phyloP scores from a whole-genome alignment of 83 land plant genomes.

The Thuja plicata region DNA sequence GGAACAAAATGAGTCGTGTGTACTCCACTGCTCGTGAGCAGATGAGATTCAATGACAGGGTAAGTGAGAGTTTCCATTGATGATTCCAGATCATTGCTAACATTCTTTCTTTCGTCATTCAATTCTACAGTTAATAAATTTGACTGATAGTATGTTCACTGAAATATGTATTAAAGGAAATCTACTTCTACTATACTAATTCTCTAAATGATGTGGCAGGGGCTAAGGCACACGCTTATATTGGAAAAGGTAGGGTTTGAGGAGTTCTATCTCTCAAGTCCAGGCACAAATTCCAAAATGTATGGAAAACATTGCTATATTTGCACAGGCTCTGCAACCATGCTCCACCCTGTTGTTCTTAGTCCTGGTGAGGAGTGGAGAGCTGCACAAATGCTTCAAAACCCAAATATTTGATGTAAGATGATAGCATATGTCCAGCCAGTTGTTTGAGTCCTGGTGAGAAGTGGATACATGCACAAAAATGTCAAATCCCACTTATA shows the following conservation, averaged over 20 bases:
- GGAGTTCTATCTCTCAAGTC: constrained; percentile 56
- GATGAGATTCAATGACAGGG: constrained; percentile 59
- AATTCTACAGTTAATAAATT: not conserved
- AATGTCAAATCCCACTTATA: constrained; percentile 10
- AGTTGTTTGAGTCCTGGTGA: constrained; percentile 30
- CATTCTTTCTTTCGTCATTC: not conserved
- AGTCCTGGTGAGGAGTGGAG: constrained; percentile 36
- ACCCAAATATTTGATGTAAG: not conserved
- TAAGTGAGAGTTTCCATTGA: constrained; percentile 13
- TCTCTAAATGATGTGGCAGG: constrained; percentile 36
- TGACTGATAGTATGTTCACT: not conserved
- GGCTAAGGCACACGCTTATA: constrained; percentile 50
- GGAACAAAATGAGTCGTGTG: constrained; percentile 41
- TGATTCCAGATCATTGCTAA: not conserved
- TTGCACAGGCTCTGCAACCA: constrained; percentile 45
- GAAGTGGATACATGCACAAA: constrained; percentile 34
- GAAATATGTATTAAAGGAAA: too few species aligned
- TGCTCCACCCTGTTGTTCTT: constrained; percentile 35
- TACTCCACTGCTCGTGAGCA: constrained; percentile 42
- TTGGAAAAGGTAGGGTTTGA: constrained; percentile 47
- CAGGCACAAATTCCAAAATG: constrained; percentile 42
- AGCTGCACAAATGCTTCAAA: constrained; percentile 31
- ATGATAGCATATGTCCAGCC: constrained; percentile 16
- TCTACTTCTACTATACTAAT: not conserved
- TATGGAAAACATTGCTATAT: constrained; percentile 53